Percentiles rank a stretch among this genome's conserved stretches.
These are phyloP conservation scores for Artemisia tridentata DNA, from an alignment of 129 eudicot species.

Conservation along the genomic window DNA sequence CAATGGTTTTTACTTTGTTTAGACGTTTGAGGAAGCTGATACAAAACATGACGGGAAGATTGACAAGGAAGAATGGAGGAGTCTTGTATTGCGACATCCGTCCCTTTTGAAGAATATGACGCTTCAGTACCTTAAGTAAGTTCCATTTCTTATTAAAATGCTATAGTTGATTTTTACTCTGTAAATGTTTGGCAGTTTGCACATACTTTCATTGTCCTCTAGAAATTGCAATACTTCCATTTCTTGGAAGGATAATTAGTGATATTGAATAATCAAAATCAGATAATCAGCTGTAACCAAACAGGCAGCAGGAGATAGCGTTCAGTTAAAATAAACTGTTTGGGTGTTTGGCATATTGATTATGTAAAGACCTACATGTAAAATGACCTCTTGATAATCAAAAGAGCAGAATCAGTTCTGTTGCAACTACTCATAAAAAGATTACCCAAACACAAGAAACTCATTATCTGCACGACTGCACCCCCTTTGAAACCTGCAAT, in stretches of 20 bases:
- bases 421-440: no score
- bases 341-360: neutral
- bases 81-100: slow-evolving; percentile 81
- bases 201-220: neutral
- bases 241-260: neutral
- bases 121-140: slow-evolving; percentile 93
- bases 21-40: slow-evolving; percentile 99
- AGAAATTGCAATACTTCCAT: neutral
- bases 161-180: neutral
- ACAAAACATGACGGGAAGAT: slow-evolving; percentile 97
- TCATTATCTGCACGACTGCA: no score
- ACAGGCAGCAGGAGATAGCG: no score
- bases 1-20: neutral
- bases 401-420: no score
- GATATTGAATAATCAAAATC: no score
- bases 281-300: no score
- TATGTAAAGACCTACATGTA: no score
- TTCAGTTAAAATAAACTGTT: no score
- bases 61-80: slow-evolving; percentile 99
- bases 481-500: no score
- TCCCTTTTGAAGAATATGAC: slow-evolving; percentile 94
- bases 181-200: neutral
- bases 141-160: neutral
- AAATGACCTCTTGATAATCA: no score
- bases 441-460: no score